phyloP scores from a whole-genome alignment of 805 yeast genomes.

The Metschnikowia santaceciliae region DNA sequence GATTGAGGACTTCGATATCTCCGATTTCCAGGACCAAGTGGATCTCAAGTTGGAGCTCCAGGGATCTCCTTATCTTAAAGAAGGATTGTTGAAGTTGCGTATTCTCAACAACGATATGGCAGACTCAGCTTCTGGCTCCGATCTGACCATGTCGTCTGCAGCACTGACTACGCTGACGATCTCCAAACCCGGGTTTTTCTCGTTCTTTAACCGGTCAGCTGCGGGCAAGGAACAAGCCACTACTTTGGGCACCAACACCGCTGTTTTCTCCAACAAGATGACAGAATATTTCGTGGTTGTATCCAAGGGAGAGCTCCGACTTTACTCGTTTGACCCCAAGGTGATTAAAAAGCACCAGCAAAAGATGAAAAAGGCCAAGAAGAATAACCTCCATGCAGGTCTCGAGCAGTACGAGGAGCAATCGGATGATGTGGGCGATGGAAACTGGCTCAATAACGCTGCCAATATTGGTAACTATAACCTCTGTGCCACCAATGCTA shows the following conservation, averaged over 20 bases:
- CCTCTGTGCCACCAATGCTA: constrained; percentile 50
- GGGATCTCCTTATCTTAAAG: constrained; percentile 78
- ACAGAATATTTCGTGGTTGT: constrained; percentile 60
- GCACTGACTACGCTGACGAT: constrained; percentile 10
- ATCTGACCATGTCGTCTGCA: constrained; percentile 9
- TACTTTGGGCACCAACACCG: constrained; percentile 10
- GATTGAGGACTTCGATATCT: constrained; percentile 37
- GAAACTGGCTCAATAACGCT: constrained; percentile 67
- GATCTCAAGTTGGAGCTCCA: constrained; percentile 60
- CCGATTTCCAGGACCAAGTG: constrained; percentile 43
- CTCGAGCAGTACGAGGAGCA: constrained; percentile 23
- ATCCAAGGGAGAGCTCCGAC: constrained; percentile 58
- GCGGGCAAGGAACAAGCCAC: constrained; percentile 1
- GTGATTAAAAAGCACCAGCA: constrained; percentile 38
- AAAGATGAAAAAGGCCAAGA: constrained; percentile 22
- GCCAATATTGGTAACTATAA: constrained; percentile 50
- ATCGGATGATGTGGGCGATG: constrained; percentile 46
- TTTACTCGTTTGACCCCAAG: constrained; percentile 52
- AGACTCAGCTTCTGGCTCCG: constrained; percentile 18
- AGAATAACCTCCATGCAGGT: constrained; percentile 17
- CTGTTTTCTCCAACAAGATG: constrained; percentile 28
- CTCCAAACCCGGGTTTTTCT: constrained; percentile 12
- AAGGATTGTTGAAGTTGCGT: constrained; percentile 54
- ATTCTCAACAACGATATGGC: constrained; percentile 36
- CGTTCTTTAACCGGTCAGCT: constrained; percentile 18